phyloP scores from a whole-genome alignment of 257 asterid species.

The Lavandula angustifolia region DNA sequence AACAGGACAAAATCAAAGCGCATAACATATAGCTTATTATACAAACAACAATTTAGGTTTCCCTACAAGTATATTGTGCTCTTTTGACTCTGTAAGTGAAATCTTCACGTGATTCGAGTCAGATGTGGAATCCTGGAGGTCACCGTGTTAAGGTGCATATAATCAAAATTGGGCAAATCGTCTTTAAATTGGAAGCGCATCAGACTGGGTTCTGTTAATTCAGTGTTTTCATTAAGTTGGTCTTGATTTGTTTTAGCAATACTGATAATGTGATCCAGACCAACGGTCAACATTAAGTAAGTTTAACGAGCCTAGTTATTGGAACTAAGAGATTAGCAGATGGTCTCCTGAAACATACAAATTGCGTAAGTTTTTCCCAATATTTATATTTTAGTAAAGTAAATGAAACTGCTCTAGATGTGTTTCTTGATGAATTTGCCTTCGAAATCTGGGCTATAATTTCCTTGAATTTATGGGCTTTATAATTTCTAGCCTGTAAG shows the following conservation, averaged over 20 bases:
- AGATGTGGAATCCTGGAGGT: neutral
- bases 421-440: no score
- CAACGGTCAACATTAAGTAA: neutral
- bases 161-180: neutral
- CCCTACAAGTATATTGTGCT: neutral
- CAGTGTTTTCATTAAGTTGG: neutral
- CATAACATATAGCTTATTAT: no score
- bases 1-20: no score
- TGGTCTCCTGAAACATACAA: no score
- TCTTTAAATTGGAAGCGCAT: neutral
- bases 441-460: no score
- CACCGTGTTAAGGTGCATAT: neutral
- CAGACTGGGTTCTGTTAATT: neutral
- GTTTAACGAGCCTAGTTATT: neutral
- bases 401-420: no score
- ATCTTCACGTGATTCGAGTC: neutral
- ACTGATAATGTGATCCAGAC: neutral
- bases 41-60: neutral
- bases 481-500: no score
- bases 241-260: neutral
- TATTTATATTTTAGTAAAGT: no score
- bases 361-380: no score
- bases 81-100: neutral
- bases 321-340: no score
- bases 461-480: no score